Evolutionary conservation across 1,284 basidiomycete genomes (phyloP).

Genomic region (Vanrija sp.): DNA sequence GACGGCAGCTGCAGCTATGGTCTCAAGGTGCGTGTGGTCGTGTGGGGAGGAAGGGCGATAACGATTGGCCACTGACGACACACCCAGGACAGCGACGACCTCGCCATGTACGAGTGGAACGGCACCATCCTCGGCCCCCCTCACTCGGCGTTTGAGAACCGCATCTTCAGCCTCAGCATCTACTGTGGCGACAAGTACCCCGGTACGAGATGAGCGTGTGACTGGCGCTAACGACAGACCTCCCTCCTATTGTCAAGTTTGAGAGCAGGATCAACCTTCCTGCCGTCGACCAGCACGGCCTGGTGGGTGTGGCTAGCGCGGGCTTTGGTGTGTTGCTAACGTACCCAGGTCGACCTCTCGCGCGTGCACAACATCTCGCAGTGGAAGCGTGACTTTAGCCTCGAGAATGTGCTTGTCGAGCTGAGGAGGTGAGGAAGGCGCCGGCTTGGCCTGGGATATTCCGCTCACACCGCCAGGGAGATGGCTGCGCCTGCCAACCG

Average conservation of each 20-base stretch:
- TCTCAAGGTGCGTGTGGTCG: slow-evolving; percentile 56
- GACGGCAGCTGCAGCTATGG: slow-evolving; percentile 97
- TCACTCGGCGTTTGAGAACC: slow-evolving; percentile 96
- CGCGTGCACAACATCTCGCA: slow-evolving; percentile 66
- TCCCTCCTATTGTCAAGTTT: slow-evolving; percentile 57
- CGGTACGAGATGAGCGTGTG: slow-evolving; percentile 48
- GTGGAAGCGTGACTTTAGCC: slow-evolving; percentile 71
- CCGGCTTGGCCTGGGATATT: background rate
- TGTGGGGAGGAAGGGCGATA: background rate
- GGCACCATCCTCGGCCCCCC: slow-evolving; percentile 98
- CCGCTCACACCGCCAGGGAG: slow-evolving; percentile 58
- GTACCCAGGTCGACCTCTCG: slow-evolving; percentile 60
- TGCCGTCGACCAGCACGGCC: slow-evolving; percentile 75
- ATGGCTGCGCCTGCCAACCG: slow-evolving; percentile 89
- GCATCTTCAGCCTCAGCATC: slow-evolving; percentile 95
- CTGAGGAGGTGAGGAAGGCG: slow-evolving; percentile 66
- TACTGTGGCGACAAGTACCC: slow-evolving; percentile 80
- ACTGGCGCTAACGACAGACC: slow-evolving; percentile 22
- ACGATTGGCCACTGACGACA: background rate
- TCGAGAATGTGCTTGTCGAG: slow-evolving; percentile 86
- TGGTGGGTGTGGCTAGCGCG: slow-evolving; percentile 38
- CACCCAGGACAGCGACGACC: slow-evolving; percentile 74
- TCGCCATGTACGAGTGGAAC: slow-evolving; percentile 97
- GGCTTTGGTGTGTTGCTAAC: background rate
- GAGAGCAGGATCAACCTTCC: slow-evolving; percentile 91